Conservation (phyloP, 106 monocot genomes). For the Phalaenopsis aphrodite region DNA sequence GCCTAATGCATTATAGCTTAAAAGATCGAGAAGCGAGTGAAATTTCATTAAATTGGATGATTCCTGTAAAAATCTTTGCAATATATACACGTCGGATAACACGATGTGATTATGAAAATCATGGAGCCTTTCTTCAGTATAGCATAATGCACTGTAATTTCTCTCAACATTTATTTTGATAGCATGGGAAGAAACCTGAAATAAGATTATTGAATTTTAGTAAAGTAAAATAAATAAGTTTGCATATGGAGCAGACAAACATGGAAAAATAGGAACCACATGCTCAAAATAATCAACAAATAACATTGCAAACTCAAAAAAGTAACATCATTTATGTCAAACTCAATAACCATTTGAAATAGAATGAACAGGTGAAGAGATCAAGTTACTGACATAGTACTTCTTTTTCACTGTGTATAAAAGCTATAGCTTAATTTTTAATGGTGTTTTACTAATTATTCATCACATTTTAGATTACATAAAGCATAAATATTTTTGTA, state of each 20-base stretch:
- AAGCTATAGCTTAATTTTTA: too few relatives aligned
- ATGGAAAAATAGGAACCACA: neutral
- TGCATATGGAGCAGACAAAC: neutral
- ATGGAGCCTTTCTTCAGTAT: constrained; percentile 22
- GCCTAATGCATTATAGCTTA: constrained; percentile 36
- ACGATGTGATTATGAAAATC: constrained; percentile 33
- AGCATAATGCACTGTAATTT: constrained; percentile 18
- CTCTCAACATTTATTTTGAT: constrained; percentile 36
- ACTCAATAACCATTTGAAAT: too few relatives aligned
- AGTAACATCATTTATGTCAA: neutral
- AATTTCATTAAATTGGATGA: constrained; percentile 18
- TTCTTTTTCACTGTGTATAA: too few relatives aligned
- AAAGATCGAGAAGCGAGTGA: constrained; percentile 21
- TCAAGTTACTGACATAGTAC: too few relatives aligned
- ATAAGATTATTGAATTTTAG: neutral
- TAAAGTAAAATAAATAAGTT: neutral
- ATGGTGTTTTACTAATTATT: too few relatives aligned
- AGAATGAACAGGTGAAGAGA: too few relatives aligned
- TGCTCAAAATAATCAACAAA: neutral
- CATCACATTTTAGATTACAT: too few relatives aligned
- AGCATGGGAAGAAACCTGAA: constrained; percentile 40
- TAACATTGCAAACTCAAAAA: neutral
- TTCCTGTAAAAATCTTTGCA: constrained; percentile 6
- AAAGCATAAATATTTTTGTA: too few relatives aligned
- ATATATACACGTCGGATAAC: constrained; percentile 25